These are phyloP conservation scores for Baudoinia panamericana DNA, from an alignment of 495 filamentous ascomycete genomes.

Conservation along the genomic window DNA sequence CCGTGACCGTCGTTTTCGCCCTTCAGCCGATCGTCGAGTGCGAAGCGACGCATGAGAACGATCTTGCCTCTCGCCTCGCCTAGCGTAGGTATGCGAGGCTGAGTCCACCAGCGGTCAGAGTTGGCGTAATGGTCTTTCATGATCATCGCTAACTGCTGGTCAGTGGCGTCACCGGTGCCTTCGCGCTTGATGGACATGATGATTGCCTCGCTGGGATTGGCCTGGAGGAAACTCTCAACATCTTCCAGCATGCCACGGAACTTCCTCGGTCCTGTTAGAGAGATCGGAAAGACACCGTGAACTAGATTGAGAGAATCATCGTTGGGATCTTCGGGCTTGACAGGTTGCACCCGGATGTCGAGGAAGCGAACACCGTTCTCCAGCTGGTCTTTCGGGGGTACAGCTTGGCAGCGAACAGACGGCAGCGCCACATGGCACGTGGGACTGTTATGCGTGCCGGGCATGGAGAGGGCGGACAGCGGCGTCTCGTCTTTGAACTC, in stretches of 20 bases:
- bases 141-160: slow-evolving; percentile 62
- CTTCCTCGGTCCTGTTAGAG: slow-evolving; percentile 55
- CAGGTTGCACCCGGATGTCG: slow-evolving; percentile 68
- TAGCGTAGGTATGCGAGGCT: slow-evolving; percentile 64
- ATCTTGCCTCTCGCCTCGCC: slow-evolving; percentile 73
- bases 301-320: slow-evolving; percentile 52
- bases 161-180: slow-evolving; percentile 65
- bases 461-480: slow-evolving; percentile 74
- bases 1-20: slow-evolving; percentile 48
- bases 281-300: slow-evolving; percentile 62
- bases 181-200: slow-evolving; percentile 88
- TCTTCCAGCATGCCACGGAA: slow-evolving; percentile 58
- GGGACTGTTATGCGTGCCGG: slow-evolving; percentile 90
- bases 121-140: slow-evolving; percentile 59
- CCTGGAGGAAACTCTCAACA: slow-evolving; percentile 59
- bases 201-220: slow-evolving; percentile 66
- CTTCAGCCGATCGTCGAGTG: slow-evolving; percentile 46
- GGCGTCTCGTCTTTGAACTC: slow-evolving; percentile 52
- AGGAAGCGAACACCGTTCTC: slow-evolving; percentile 88
- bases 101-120: slow-evolving; percentile 60
- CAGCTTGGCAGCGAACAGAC: slow-evolving; percentile 86
- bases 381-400: slow-evolving; percentile 60
- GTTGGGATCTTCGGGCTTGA: slow-evolving; percentile 39
- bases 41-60: slow-evolving; percentile 73
- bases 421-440: slow-evolving; percentile 73